phyloP scores from a whole-genome alignment of 768 basidiomycete species.

The Termitomyces titanicus region DNA sequence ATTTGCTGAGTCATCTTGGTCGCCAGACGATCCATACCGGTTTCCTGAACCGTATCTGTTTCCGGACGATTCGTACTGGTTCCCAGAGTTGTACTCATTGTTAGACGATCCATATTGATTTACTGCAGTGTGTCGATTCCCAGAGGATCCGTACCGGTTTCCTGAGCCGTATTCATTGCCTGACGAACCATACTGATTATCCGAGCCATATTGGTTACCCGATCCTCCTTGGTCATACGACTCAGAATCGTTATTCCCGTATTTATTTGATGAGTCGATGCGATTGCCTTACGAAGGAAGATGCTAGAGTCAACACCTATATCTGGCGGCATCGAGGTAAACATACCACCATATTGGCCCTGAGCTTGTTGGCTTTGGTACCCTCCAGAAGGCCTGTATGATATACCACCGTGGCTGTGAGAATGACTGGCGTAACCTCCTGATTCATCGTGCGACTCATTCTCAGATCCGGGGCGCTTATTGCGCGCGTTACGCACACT shows the following conservation, averaged over 20 bases:
- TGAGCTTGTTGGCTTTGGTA: constrained; percentile 14
- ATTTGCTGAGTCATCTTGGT: constrained; percentile 2
- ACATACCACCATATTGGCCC: constrained; percentile 8
- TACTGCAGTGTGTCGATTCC: constrained; percentile 1
- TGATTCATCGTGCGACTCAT: constrained; percentile 31
- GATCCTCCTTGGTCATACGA: neutral
- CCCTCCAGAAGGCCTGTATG: constrained; percentile 9
- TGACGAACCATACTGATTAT: constrained; percentile 1
- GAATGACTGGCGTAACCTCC: constrained; percentile 18
- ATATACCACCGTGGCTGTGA: constrained; percentile 9
- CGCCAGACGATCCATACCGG: constrained; percentile 2
- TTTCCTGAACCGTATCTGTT: constrained; percentile 4
- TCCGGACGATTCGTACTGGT: constrained; percentile 1
- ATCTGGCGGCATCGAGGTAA: neutral
- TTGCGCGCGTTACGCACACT: constrained; percentile 54
- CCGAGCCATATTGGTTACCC: constrained; percentile 1
- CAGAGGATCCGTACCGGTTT: neutral
- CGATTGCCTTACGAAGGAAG: neutral
- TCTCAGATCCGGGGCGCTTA: constrained; percentile 51
- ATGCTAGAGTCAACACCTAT: neutral
- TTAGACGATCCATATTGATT: constrained; percentile 2
- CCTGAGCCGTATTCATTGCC: constrained; percentile 3
- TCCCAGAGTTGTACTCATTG: neutral
- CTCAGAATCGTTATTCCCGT: neutral
- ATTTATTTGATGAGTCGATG: neutral